Evolutionary conservation across 2,329 filamentous ascomycete species (phyloP), one percentile per base, ranked within the genome.

Genomic region (Aspergillus pseudoglaucus): DNA sequence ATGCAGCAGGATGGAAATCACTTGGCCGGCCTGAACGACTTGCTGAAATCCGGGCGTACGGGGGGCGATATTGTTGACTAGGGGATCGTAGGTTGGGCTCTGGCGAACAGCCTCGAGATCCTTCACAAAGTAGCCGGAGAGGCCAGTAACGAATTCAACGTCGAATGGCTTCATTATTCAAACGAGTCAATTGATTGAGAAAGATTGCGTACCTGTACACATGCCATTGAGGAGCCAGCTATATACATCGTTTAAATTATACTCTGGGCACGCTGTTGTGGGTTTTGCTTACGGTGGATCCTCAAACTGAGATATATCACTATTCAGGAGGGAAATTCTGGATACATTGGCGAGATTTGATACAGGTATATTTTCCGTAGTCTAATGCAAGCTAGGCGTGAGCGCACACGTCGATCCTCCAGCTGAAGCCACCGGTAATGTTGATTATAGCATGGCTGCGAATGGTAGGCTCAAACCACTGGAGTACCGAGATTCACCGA

Each of bases 41-140:
- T 37, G 50, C 47, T 53, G 50, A 46, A 54, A 56, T 1, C 53
- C 53, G 12, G 50, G 35, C 7, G 53, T 56, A 32, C 25, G 42
- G 3, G 52, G 53, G 14, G n/a, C 8, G 17, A 52, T 53, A 9
- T 47, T 47, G 20, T 46, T 47, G n/a, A 42, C 30, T 2, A 54
- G 37, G 25, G 53, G 53, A 22, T 54, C 47, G n/a, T 56, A 56
- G 15, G 44, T 46, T 39, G 46, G 42, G 14, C 47, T 56, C 12
- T 50, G 47, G 12, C 53, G 53, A 10, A 56, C 46, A 1, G 53
- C 53, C 27, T 54, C 41, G 30, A 56, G 50, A 20, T 56, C 53
- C 41, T 56, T 56, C 20, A 56, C 53, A 32, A 56, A 54, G 37
- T 56, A 56, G 9, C 53, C 53, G 10, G 53, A 54, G 17, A 53